Base-by-base conservation (phyloP, 164 flowering plant genomes). In the Macadamia tetraphylla region DNA sequence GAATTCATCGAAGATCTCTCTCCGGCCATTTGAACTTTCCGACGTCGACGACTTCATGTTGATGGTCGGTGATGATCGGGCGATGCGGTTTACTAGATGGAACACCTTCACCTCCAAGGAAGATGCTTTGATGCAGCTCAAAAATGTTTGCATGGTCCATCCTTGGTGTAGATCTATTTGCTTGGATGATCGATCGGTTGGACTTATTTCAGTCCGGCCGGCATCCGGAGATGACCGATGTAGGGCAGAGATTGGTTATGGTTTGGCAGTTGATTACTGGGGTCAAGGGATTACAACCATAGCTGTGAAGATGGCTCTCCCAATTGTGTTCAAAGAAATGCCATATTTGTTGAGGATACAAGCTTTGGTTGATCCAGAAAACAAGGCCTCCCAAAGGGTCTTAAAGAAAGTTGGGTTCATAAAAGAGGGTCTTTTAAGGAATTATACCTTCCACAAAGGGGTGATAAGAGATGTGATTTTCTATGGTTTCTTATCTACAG, bases 371-470 rank as follows among this genome's bases (percentile, higher is more conserved):
- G 67, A 53, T 29, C 64, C 60, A 3, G 79, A 77, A 29, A 84
- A 84, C 64, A 58, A 11, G 46, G 83, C 71, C 6, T 82, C 86
- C 13, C 82, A 79, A 58, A 82, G 79, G 69, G 84, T 84, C 3
- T 30, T 85, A 40, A 85, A 85, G 76, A 85, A 81, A 62, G 78
- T 63, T 57, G 85, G 86, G 66, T 85, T 85, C 44, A 60, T 42
- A 5, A 78, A 46, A 65, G 86, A 85, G 48, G 86, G 81, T 43
- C 2, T 83, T 6, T 30, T 83, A 57, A 81, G 86, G 70, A 81
- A 81, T 65, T 79, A 78, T 69, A 9, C 18, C 12, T 64, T 46
- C 59, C 12, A 69, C 3, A 81, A 80, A 32, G 85, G 84, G 18
- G 58, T 65, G 62, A 32, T 70, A 1, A 63, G 62, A 35, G 86